Conservation (phyloP, 2,329 filamentous ascomycete species). For the Aplosporella prunicola region DNA sequence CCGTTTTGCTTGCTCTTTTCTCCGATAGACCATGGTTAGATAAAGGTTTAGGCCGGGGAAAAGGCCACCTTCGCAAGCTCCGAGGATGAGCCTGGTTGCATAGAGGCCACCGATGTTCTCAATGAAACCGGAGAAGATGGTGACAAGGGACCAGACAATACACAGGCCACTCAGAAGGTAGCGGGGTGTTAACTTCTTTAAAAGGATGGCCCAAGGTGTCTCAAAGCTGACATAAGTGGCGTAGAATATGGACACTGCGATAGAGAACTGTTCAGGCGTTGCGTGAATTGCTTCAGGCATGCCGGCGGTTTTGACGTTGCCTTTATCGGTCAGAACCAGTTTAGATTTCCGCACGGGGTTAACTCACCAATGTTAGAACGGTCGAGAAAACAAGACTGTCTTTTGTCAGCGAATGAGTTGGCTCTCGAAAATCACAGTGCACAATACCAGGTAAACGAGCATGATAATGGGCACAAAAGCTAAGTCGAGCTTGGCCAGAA, state of each 20-base stretch:
- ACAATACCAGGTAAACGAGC: conserved; percentile 41
- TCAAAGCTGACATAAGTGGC: conserved; percentile 44
- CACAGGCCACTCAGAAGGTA: conserved; percentile 32
- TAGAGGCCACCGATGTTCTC: conserved; percentile 33
- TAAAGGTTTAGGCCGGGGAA: conserved; percentile 34
- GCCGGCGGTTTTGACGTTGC: conserved; percentile 40
- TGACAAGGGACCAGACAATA: conserved; percentile 41
- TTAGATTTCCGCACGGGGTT: too few species aligned
- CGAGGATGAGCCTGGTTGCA: conserved; percentile 28
- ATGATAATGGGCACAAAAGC: conserved; percentile 45
- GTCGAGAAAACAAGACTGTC: conserved; percentile 42
- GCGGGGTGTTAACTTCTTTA: conserved; percentile 38
- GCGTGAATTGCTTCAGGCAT: conserved; percentile 39
- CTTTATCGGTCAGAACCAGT: too few species aligned
- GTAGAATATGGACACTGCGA: conserved; percentile 43
- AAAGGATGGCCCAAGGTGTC: conserved; percentile 36
- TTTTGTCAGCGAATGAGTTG: not conserved
- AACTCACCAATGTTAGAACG: conserved; percentile 41
- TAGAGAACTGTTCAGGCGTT: conserved; percentile 35
- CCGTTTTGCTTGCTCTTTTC: conserved; percentile 33
- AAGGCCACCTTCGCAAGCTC: conserved; percentile 18
- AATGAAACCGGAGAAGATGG: conserved; percentile 40
- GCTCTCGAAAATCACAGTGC: not conserved
- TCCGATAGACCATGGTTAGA: conserved; percentile 32
- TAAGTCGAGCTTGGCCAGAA: conserved; percentile 41